These are phyloP conservation scores for Oemleria cerasiformis DNA, from an alignment of 306 rosid genomes.

Conservation along the genomic window DNA sequence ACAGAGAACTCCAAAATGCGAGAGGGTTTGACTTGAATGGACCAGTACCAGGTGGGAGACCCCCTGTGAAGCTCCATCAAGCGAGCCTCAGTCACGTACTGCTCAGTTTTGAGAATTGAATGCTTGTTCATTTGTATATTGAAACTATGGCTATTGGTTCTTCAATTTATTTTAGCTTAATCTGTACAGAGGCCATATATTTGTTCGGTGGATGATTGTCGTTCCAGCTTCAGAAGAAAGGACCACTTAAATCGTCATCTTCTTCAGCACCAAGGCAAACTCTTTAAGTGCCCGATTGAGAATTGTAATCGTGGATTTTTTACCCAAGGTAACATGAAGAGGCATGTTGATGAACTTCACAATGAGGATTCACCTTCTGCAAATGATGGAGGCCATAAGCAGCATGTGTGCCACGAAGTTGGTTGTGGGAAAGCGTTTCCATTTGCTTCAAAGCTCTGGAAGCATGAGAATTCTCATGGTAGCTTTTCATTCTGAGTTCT, in stretches of 20 bases:
- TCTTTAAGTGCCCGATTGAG: slow-evolving; percentile 62
- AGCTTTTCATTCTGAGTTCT: slow-evolving; percentile 4
- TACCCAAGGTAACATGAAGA: slow-evolving; percentile 40
- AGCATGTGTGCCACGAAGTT: slow-evolving; percentile 50
- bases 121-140: background rate
- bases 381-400: slow-evolving; percentile 26
- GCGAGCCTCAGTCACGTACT: slow-evolving; percentile 51
- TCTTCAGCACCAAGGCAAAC: slow-evolving; percentile 62
- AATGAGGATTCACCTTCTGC: slow-evolving; percentile 24
- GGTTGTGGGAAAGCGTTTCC: slow-evolving; percentile 72
- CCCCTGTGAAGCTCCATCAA: slow-evolving; percentile 98
- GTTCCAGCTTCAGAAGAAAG: slow-evolving; percentile 76
- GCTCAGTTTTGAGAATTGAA: background rate
- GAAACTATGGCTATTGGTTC: background rate
- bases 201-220: slow-evolving; percentile 62
- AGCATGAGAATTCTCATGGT: slow-evolving; percentile 70
- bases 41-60: slow-evolving; percentile 97
- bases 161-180: background rate
- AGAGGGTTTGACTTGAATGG: slow-evolving; percentile 73
- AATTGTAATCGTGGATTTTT: slow-evolving; percentile 51
- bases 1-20: slow-evolving; percentile 90
- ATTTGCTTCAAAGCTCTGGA: slow-evolving; percentile 45
- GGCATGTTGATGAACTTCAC: slow-evolving; percentile 57
- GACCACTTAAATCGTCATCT: slow-evolving; percentile 87
- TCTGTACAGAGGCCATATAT: slow-evolving; percentile 63